Evolutionary conservation across 768 basidiomycete species (phyloP), one percentile per base, ranked within the genome.

Genomic region (Psilocybe cubensis): DNA sequence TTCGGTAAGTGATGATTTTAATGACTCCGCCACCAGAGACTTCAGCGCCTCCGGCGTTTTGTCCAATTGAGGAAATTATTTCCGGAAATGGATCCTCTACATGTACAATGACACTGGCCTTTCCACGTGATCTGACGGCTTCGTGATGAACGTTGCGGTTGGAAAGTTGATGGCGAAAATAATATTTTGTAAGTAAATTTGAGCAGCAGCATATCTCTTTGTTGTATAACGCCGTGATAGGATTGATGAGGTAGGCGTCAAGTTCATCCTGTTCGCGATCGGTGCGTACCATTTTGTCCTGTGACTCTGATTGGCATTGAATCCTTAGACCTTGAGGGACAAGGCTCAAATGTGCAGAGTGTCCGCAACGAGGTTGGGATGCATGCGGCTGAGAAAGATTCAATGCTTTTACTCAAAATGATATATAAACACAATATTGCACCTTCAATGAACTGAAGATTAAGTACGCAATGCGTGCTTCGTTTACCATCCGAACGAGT

Each of bases 321-420:
- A 54, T 42, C 25, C 46, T 52, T 41, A 58, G 14, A 8, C 57
- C 57, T 31, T 58, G 57, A 7, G 57, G 57, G 11, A 53, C 52
- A 8, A 58, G 10, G 11, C 27, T 12, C 12, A 58, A 17, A 2
- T n/a, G 40, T 1, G 52, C 23, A 1, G 33, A 9, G 23, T 41
- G 50, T n/a, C 17, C 35, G 17, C 25, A 29, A n/a, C 46, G 31
- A 7, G 46, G 0, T 2, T 48, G 4, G 3, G 25, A 38, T 38
- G 35, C 3, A n/a, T 5, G 12, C 2, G 5, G 35, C 35, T 38
- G n/a, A 8, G 4, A 17, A 14, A 14, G 5, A 38, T 1, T 11
- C 8, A 38, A n/a, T 5, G 5, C 4, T n/a, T 4, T 38, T 6
- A 33, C 7, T 33, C 12, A 6, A 33, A 33, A 12, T 12, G 31